phyloP scores from a whole-genome alignment of 2,329 filamentous ascomycete species.

The Teratosphaeria gauchensis region DNA sequence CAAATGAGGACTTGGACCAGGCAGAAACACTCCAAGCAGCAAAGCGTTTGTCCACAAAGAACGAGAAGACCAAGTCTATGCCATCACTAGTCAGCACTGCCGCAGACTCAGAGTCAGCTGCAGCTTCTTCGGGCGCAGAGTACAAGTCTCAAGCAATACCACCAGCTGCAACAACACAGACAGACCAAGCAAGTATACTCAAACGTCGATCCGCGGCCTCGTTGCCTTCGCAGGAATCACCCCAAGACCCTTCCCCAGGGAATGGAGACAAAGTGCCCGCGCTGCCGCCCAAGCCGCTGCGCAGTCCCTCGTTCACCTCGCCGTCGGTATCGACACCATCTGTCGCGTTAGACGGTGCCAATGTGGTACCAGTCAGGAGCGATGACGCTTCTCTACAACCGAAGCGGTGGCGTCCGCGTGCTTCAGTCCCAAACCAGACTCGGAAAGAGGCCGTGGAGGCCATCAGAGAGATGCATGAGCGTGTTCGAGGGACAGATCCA shows the following conservation, averaged over 20 bases:
- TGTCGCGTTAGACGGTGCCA: conserved; percentile 21
- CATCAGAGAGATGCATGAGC: conserved; percentile 18
- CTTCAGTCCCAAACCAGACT: conserved; percentile 4
- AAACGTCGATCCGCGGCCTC: conserved; percentile 15
- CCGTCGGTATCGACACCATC: conserved; percentile 15
- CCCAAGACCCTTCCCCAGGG: background rate
- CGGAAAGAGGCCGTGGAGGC: conserved; percentile 22
- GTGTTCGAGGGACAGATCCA: conserved; percentile 2
- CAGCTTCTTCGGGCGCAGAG: conserved; percentile 13
- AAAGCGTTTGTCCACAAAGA: conserved; percentile 1
- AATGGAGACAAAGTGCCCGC: background rate
- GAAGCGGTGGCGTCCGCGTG: conserved; percentile 9
- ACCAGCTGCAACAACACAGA: conserved; percentile 7
- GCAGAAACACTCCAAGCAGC: conserved; percentile 1
- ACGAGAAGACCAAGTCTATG: conserved; percentile 18
- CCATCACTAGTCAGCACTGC: conserved; percentile 10
- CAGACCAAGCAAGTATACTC: conserved; percentile 3
- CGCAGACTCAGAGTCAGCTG: conserved; percentile 5
- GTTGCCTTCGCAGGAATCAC: conserved; percentile 5
- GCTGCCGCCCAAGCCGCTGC: conserved; percentile 12
- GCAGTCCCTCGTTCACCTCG: conserved; percentile 21
- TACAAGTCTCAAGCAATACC: conserved; percentile 5
- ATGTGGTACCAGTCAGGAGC: conserved; percentile 16
- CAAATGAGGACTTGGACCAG: background rate
- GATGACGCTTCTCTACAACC: conserved; percentile 13